Percentiles rank a stretch among this genome's conserved stretches.
Conservation (phyloP, 2,329 filamentous ascomycete species). For the Podosphaera xanthii region DNA sequence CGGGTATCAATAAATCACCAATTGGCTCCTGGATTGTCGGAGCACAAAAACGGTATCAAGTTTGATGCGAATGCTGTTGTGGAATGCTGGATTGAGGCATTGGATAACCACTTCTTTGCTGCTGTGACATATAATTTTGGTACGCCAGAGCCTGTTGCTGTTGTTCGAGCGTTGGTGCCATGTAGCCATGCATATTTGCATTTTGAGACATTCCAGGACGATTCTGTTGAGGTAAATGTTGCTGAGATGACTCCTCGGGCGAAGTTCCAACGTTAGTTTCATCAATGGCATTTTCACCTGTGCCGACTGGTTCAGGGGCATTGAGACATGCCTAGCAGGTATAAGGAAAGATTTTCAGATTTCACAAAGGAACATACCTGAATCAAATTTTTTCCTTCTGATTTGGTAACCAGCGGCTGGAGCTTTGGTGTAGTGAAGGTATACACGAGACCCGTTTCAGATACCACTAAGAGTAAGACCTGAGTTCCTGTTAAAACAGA, state of each 20-base stretch:
- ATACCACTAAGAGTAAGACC: conserved; percentile 87
- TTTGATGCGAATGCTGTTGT: conserved; percentile 62
- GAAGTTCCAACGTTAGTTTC: conserved; percentile 62
- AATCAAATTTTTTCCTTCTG: conserved; percentile 97
- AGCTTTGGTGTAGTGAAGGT: conserved; percentile 97
- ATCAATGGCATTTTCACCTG: conserved; percentile 62
- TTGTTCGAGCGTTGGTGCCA: conserved; percentile 39
- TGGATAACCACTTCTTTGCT: conserved; percentile 48
- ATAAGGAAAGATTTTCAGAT: conserved; percentile 16
- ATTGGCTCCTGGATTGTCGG: conserved; percentile 7
- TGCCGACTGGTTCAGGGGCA: conserved; percentile 68
- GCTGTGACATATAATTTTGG: conserved; percentile 57
- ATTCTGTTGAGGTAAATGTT: conserved; percentile 45
- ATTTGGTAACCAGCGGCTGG: conserved; percentile 91
- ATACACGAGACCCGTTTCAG: conserved; percentile 90
- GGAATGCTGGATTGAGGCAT: conserved; percentile 65
- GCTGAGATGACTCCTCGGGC: conserved; percentile 65
- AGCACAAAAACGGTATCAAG: conserved; percentile 21
- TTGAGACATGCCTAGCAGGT: conserved; percentile 66
- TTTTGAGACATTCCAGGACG: conserved; percentile 35
- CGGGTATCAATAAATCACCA: conserved; percentile 30
- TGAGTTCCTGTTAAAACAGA: conserved; percentile 96
- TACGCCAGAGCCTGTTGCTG: conserved; percentile 61
- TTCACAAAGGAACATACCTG: conserved; percentile 35
- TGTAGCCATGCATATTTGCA: conserved; percentile 41